Evolutionary conservation across 805 yeast species (phyloP).

Genomic region (Teunomyces cretensis): DNA sequence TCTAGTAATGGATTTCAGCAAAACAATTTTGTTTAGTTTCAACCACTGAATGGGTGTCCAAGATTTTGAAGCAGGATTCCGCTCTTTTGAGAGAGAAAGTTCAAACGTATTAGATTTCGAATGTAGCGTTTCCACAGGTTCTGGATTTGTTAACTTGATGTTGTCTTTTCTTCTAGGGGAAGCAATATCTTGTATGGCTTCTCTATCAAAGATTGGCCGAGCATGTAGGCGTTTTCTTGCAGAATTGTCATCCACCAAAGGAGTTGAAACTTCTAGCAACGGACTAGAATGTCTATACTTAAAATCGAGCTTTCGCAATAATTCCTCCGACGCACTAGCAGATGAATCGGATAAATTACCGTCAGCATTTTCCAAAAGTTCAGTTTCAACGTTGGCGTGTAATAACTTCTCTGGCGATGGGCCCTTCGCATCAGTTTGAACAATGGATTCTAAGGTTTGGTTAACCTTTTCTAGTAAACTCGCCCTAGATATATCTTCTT

Average conservation of each 20-base stretch:
- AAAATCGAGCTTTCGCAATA: constrained; percentile 8
- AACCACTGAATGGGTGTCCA: constrained; percentile 37
- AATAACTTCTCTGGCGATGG: too few species aligned
- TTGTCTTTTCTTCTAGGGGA: not conserved
- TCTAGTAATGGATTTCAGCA: constrained; percentile 24
- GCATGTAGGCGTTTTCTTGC: not conserved
- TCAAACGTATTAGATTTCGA: too few species aligned
- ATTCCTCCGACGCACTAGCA: constrained; percentile 10
- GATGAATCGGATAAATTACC: constrained; percentile 3
- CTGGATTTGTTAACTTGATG: not conserved
- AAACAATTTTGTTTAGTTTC: constrained; percentile 27
- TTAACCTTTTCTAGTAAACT: constrained; percentile 13
- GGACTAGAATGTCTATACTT: constrained; percentile 9
- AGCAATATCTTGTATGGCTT: not conserved
- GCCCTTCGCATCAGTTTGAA: not conserved
- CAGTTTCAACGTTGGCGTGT: not conserved
- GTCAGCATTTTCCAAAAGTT: not conserved
- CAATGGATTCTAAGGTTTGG: constrained; percentile 12
- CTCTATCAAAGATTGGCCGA: not conserved
- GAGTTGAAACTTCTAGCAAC: constrained; percentile 10
- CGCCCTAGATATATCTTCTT: constrained; percentile 11
- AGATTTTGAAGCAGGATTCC: not conserved
- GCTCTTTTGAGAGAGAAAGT: too few species aligned
- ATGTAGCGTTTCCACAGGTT: not conserved
- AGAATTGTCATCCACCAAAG: not conserved